Conservation (phyloP, 2,329 filamentous ascomycete species). For the Chrysoporthe puriensis region DNA sequence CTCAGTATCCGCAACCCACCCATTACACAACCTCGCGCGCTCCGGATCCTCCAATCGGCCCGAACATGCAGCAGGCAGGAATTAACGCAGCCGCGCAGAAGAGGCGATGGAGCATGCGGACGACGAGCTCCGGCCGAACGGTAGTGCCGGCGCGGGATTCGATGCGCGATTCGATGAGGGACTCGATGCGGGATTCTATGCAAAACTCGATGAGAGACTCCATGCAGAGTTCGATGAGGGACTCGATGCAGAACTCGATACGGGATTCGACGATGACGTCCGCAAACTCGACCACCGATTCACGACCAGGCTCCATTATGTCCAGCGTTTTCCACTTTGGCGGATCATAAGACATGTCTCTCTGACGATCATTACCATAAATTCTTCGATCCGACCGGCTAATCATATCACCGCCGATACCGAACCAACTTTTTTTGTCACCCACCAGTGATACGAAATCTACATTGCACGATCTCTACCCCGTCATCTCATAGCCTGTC, state of each 20-base stretch:
- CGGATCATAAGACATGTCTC: slow-evolving; percentile 21
- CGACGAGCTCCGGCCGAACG: slow-evolving; percentile 27
- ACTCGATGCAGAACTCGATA: slow-evolving; percentile 1
- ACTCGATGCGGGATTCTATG: slow-evolving; percentile 18
- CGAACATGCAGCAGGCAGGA: slow-evolving; percentile 23
- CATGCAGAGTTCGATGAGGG: slow-evolving; percentile 5
- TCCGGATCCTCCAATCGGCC: slow-evolving; percentile 27
- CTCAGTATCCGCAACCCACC: slow-evolving; percentile 22
- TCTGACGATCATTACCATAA: slow-evolving; percentile 12
- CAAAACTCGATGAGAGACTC: slow-evolving; percentile 11
- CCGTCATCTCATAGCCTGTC: slow-evolving; percentile 8
- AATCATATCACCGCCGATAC: slow-evolving; percentile 3
- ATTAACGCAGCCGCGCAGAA: slow-evolving; percentile 26
- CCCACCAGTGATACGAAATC: neutral
- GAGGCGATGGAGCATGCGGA: slow-evolving; percentile 29
- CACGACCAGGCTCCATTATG: slow-evolving; percentile 29
- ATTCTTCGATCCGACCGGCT: neutral
- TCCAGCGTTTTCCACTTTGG: slow-evolving; percentile 30
- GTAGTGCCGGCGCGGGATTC: slow-evolving; percentile 26
- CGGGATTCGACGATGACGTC: slow-evolving; percentile 25
- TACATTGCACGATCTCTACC: slow-evolving; percentile 8
- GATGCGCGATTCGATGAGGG: slow-evolving; percentile 16
- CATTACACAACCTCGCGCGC: slow-evolving; percentile 28
- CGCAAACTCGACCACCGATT: slow-evolving; percentile 19
- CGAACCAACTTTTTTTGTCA: neutral